Base-by-base conservation (phyloP, 176 grass and related monocot species). In the Phragmites australis region DNA sequence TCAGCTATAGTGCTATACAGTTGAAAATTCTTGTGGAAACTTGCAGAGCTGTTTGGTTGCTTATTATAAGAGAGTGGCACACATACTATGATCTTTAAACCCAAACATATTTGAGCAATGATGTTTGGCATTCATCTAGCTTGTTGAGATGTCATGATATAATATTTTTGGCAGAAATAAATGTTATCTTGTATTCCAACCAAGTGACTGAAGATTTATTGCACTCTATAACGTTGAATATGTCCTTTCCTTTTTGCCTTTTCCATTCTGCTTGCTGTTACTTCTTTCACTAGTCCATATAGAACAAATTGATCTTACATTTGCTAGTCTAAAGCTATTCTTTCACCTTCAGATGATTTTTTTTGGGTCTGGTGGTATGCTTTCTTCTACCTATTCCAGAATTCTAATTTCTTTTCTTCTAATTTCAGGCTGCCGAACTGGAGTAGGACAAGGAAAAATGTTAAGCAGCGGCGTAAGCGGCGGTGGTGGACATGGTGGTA, bases 401-500 rank as follows among this genome's bases (percentile, higher is more conserved):
- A 74, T 21, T 69, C 69, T 75, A 62, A 57, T 51, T 77, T 50
- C 39, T 23, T 65, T 70, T 65, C 58, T 57, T 70, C 66, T 69
- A 72, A 86, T 82, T 87, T 74, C 70, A 99, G 97, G 97, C 32
- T 99, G 97, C 82, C 90, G 51, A 82, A 88, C 93, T 75, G 97
- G 97, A 72, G 80, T 99, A 84, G 97, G 97, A 78, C 89, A 54
- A 59, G 97, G 97, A 74, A 80, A 82, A 54, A 62, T 93, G 47
- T 68, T 84, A 87, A 88, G 48, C 69, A 91, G 67, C 8, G 77
- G 93, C 34, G 22, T 96, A 69, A 88, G 93, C 14, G 97, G 93
- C 74, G 97, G 97, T 80, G 97, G 97, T 50, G 97, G 97, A 21
- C 93, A 99, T 68, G 97, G 97, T 76, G 97, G 97, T 74, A 96